Evolutionary conservation across 2,329 filamentous ascomycete genomes (phyloP), one percentile per base, ranked within the genome.

Genomic region (Pseudogymnoascus sp.): DNA sequence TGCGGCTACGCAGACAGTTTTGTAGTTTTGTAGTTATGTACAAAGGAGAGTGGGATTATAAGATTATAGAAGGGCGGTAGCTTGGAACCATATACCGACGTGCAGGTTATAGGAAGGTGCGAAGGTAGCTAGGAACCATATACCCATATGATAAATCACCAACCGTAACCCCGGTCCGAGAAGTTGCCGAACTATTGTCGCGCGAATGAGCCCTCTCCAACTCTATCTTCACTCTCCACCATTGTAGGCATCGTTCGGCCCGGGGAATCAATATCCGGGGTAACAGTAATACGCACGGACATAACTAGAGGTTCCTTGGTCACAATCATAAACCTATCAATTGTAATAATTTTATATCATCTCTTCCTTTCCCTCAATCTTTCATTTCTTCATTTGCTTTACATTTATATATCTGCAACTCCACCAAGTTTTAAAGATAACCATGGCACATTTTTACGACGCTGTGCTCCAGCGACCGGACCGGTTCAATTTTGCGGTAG

Each of bases 401-500:
- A 46, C 22, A 24, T 12, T 46, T 11, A 24, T 46, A 50, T n/a
- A 10, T 50, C 22, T 26, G 14, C 22, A 14, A 50, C n/a, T 50
- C 43, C 22, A 50, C 2, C 24, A 50, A 50, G 3, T 11, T 50
- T n/a, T n/a, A 6, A 16, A 19, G 38, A 10, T 28, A 28, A 28
- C 14, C 12, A 50, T 50, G 43, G 43, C 24, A 50, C 43, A 50
- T 50, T 50, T 26, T 50, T 50, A 50, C 24, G 22, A 50, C 4
- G 6, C 6, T 28, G 43, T 50, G 14, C 12, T 50, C 12, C 43
- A 50, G 22, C 43, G 28, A 28, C 46, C 61, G 12, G 22, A 28
- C 6, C 31, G 43, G 3, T 78, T 78, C 75, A 77, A 78, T 68
- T 78, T 77, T 64, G 75, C 75, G 10, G 69, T 66, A 40, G 72